Base-by-base conservation (phyloP, 768 basidiomycete species). In the Rhizopogon vinicolor region DNA sequence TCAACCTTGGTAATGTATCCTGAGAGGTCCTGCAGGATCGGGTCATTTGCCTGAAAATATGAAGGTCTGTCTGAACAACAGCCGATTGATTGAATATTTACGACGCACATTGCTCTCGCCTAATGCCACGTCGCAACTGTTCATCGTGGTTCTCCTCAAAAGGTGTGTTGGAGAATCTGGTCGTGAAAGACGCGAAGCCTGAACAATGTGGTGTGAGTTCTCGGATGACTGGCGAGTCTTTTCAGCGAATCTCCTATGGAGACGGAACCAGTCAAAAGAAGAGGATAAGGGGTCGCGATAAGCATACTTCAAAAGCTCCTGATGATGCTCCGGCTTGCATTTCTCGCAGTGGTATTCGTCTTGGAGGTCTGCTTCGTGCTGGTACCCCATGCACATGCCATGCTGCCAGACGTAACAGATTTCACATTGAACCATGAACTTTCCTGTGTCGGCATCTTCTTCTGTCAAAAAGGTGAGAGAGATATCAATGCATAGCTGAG, bases 331-430 rank as follows among this genome's bases (percentile, higher is more conserved):
- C 9, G 97, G 95, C 61, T 83, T 83, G 72, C 97, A 99, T 60
- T 83, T 75, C 72, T 99, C 97, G 73, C 97, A 99, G 63, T 87
- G 93, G 71, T 98, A 98, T 70, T 92, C 87, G 60, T 82, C 83
- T 65, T 82, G 84, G 42, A 89, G 79, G 63, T 83, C 79, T 63
- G 84, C 84, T 65, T 89, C 86, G 33, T 83, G 81, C 61, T 90
- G 85, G 69, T 90, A 91, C 41, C 94, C 96, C 85, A 99, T 93
- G 74, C 97, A 99, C 9, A 86, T 78, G 3, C 94, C 94, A 68
- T 99, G 96, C 73, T 99, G 96, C 96, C 97, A 99, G 53, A 91
- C 92, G 65, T 94, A 91, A 76, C 96, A 99, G 43, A 79, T 86
- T 74, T 98, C 96, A 74, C 96, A 99, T 70, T 93, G 90, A 50